Conservation (phyloP, 1,284 basidiomycete genomes). For the Fomitopsis palustris region DNA sequence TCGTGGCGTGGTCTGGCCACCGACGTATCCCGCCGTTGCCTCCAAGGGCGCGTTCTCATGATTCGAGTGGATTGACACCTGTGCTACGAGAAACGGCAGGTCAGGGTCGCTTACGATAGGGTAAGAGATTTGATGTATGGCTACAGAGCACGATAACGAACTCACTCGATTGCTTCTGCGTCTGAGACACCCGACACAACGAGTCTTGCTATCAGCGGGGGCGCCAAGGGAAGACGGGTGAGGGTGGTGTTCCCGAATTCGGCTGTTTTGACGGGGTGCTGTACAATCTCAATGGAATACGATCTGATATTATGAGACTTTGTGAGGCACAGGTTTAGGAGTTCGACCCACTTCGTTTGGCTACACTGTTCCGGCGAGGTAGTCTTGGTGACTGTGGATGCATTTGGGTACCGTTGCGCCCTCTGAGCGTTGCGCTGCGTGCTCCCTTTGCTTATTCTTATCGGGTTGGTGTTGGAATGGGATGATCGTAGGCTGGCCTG, state of each 20-base stretch:
- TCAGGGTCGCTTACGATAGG: conserved; percentile 60
- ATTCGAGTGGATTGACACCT: conserved; percentile 66
- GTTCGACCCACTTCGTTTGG: not conserved
- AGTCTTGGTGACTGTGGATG: not conserved
- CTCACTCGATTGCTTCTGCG: conserved; percentile 66
- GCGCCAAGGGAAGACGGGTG: conserved; percentile 78
- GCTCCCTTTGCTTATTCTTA: not conserved
- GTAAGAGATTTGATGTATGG: conserved; percentile 22
- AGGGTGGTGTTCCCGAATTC: conserved; percentile 74
- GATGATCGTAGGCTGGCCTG: not conserved
- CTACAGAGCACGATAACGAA: conserved; percentile 16
- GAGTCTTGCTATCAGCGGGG: conserved; percentile 77
- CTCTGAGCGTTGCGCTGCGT: not conserved
- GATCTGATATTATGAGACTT: conserved; percentile 37
- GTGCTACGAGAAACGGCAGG: conserved; percentile 79
- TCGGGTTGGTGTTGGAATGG: not conserved
- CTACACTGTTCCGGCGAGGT: not conserved
- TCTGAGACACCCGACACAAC: conserved; percentile 70
- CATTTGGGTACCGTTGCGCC: not conserved
- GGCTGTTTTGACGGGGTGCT: conserved; percentile 75
- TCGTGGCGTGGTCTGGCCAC: conserved; percentile 44
- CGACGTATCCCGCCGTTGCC: conserved; percentile 46
- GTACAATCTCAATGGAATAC: conserved; percentile 75
- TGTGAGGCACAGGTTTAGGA: too few relatives aligned
- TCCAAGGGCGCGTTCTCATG: conserved; percentile 59